phyloP scores from a whole-genome alignment of 1,139 yeast species.

The Hansenula anomala region DNA sequence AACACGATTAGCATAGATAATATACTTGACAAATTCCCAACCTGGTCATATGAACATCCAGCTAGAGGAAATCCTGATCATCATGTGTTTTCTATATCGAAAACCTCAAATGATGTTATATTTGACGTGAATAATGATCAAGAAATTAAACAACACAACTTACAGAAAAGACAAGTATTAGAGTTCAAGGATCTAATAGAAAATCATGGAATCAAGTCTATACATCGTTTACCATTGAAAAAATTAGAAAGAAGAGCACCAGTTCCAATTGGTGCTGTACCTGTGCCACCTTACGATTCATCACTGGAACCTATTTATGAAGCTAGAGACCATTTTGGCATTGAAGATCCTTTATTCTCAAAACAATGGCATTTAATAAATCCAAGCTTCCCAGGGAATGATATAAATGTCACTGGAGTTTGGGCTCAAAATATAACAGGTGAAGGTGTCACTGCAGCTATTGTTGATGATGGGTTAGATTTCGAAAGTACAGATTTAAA shows the following conservation, averaged over 20 bases:
- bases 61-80: conserved; percentile 55
- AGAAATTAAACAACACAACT: conserved; percentile 15
- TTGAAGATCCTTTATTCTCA: conserved; percentile 74
- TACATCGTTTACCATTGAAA: conserved; percentile 49
- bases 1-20: conserved; percentile 23
- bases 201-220: conserved; percentile 32
- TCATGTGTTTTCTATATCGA: conserved; percentile 54
- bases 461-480: conserved; percentile 94
- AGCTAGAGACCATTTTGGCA: conserved; percentile 51
- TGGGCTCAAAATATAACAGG: conserved; percentile 88
- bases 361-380: conserved; percentile 92
- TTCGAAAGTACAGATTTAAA: conserved; percentile 68
- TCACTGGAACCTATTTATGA: conserved; percentile 37
- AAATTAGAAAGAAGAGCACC: conserved; percentile 42
- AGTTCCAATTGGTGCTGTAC: conserved; percentile 22
- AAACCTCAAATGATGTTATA: conserved; percentile 19
- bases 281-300: conserved; percentile 38
- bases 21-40: conserved; percentile 27
- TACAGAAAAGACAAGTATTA: conserved; percentile 25
- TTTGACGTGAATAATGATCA: conserved; percentile 16
- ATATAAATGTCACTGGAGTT: conserved; percentile 79
- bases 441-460: conserved; percentile 73
- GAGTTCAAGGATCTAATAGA: background rate
- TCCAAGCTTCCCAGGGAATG: conserved; percentile 68
- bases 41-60: conserved; percentile 51